phyloP scores from a whole-genome alignment of 495 filamentous ascomycete genomes.

The Evernia prunastri region DNA sequence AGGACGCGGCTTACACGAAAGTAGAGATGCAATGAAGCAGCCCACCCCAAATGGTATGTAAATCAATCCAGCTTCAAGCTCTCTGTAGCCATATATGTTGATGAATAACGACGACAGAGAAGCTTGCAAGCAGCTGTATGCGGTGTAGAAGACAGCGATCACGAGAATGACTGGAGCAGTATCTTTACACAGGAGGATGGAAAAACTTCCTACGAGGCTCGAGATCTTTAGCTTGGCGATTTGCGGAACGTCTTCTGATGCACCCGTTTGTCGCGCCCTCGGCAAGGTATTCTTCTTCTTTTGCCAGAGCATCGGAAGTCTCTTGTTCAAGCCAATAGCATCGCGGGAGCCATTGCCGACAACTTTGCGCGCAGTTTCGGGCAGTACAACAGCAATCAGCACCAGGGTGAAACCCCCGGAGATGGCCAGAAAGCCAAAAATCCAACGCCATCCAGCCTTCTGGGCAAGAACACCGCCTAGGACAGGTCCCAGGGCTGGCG shows the following conservation, averaged over 20 bases:
- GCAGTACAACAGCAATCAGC: constrained; percentile 32
- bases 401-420: constrained; percentile 30
- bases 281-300: background rate
- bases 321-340: constrained; percentile 27
- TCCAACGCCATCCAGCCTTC: constrained; percentile 38
- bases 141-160: constrained; percentile 16
- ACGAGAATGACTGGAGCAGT: constrained; percentile 13
- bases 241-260: background rate
- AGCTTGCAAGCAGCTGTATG: constrained; percentile 21
- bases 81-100: constrained; percentile 36
- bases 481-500: constrained; percentile 38
- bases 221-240: background rate
- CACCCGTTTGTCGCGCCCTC: background rate
- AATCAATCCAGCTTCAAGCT: constrained; percentile 42
- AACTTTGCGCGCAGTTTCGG: constrained; percentile 51
- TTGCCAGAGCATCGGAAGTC: background rate
- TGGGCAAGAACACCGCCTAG: constrained; percentile 40
- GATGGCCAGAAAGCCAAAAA: constrained; percentile 44
- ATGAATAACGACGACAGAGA: constrained; percentile 17
- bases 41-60: constrained; percentile 45
- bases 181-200: constrained; percentile 16
- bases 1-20: constrained; percentile 1
- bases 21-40: constrained; percentile 38
- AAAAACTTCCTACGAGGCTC: constrained; percentile 13
- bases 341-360: constrained; percentile 58